phyloP scores from a whole-genome alignment of 345 rosid species.

The Gossypium raimondii region DNA sequence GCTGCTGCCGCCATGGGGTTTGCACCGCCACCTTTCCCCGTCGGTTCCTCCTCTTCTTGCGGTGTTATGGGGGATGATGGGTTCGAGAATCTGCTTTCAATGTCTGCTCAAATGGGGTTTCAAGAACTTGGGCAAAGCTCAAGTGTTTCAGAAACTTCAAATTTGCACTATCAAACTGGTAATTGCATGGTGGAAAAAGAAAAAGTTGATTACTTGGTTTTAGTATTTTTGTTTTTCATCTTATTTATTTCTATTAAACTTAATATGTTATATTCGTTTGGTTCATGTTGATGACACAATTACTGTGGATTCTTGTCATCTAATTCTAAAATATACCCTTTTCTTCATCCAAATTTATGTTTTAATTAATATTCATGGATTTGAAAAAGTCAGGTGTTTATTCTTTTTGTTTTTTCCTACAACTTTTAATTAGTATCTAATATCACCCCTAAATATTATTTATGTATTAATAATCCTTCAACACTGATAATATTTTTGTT shows the following conservation, averaged over 20 bases:
- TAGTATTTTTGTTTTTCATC: constrained; percentile 1
- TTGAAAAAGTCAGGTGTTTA: background rate
- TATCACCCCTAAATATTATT: background rate
- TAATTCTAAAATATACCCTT: background rate
- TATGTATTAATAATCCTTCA: background rate
- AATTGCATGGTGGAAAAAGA: constrained; percentile 31
- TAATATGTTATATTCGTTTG: background rate
- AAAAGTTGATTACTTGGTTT: background rate
- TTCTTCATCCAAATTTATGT: background rate
- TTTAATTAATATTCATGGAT: background rate
- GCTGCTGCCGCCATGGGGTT: constrained; percentile 29
- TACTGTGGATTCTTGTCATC: constrained; percentile 3
- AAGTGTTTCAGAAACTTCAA: constrained; percentile 48
- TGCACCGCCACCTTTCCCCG: constrained; percentile 16
- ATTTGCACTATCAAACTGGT: constrained; percentile 74
- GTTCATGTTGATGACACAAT: background rate
- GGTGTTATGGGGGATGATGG: constrained; percentile 43
- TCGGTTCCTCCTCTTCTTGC: constrained; percentile 46
- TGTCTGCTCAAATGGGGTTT: constrained; percentile 61
- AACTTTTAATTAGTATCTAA: background rate
- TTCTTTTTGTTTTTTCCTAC: background rate
- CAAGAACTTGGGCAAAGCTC: constrained; percentile 53
- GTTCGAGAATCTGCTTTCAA: constrained; percentile 42
- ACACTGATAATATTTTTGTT: too few relatives aligned
- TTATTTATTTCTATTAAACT: background rate